Evolutionary conservation across 192 early-diverging fungal genomes (phyloP).

Genomic region (Diversispora eburnea): DNA sequence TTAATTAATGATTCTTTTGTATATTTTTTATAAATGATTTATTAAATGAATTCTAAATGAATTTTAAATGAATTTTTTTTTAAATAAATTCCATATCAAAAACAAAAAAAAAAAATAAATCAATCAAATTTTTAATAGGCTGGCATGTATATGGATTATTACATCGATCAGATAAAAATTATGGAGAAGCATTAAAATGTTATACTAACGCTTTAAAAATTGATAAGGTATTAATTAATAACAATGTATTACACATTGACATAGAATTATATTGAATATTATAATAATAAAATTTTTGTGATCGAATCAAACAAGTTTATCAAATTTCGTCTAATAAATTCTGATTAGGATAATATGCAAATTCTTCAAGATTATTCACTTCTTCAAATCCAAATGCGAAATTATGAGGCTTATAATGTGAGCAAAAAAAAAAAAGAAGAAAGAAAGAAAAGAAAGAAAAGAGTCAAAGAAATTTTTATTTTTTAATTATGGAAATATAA

Average conservation of each 20-base stretch:
- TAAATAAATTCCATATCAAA: background rate
- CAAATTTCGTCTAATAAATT: conserved; percentile 13
- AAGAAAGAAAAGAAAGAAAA: background rate
- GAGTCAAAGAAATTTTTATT: background rate
- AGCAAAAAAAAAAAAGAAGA: conserved; percentile 10
- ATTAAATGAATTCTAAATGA: no score
- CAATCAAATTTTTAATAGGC: conserved; percentile 41
- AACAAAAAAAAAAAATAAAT: background rate
- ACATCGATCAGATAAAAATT: conserved; percentile 88
- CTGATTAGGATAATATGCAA: conserved; percentile 76
- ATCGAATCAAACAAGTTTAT: background rate
- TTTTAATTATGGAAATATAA: background rate
- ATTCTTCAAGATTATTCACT: conserved; percentile 88
- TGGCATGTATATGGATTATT: conserved; percentile 98
- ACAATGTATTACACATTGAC: background rate
- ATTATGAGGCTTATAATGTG: conserved; percentile 78
- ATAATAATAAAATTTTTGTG: background rate
- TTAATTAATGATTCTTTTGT: background rate
- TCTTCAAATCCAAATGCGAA: conserved; percentile 83
- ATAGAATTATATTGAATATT: background rate
- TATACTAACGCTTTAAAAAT: conserved; percentile 83
- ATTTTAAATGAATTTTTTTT: no score
- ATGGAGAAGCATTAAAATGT: conserved; percentile 87
- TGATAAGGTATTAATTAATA: conserved; percentile 57
- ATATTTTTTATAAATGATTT: no score